These are phyloP conservation scores for Corylus avellana DNA, from an alignment of 306 rosid genomes.

Conservation along the genomic window DNA sequence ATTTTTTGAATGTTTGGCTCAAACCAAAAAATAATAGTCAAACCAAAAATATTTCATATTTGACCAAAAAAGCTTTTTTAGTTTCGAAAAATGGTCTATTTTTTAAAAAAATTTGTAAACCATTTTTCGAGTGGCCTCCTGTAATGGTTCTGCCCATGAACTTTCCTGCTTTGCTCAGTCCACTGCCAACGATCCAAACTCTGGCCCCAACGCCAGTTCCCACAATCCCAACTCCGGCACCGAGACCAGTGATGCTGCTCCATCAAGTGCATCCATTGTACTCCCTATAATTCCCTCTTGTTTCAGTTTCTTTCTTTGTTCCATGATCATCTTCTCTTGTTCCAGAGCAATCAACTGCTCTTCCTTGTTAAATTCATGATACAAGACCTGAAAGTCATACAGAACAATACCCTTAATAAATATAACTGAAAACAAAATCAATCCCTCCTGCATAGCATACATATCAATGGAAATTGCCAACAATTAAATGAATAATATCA, in stretches of 20 bases:
- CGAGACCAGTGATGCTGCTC: constrained; percentile 57
- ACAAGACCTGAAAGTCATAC: constrained; percentile 48
- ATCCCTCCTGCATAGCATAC: no score
- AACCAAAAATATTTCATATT: no score
- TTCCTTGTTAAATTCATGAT: constrained; percentile 78
- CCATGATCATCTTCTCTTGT: constrained; percentile 64
- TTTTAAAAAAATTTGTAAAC: no score
- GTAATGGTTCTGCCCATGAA: constrained; percentile 89
- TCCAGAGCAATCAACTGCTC: constrained; percentile 72
- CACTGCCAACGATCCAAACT: constrained; percentile 58
- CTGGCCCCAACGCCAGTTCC: constrained; percentile 58
- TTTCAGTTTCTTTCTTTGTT: constrained; percentile 69
- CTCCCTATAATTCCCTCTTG: constrained; percentile 77
- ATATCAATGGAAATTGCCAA: no score
- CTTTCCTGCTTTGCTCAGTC: constrained; percentile 79
- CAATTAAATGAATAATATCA: not conserved
- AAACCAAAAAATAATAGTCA: no score
- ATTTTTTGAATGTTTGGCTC: no score
- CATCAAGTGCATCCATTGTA: constrained; percentile 83
- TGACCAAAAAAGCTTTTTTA: no score
- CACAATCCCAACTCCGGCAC: constrained; percentile 59
- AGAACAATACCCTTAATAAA: not conserved
- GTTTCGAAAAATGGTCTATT: no score
- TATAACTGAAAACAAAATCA: not conserved
- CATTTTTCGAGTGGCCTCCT: constrained; percentile 29